A percentile compares a stretch with the other conserved stretches of the same genome.
phyloP scores from a whole-genome alignment of 2,329 filamentous ascomycete species.

The Alternaria viburni region DNA sequence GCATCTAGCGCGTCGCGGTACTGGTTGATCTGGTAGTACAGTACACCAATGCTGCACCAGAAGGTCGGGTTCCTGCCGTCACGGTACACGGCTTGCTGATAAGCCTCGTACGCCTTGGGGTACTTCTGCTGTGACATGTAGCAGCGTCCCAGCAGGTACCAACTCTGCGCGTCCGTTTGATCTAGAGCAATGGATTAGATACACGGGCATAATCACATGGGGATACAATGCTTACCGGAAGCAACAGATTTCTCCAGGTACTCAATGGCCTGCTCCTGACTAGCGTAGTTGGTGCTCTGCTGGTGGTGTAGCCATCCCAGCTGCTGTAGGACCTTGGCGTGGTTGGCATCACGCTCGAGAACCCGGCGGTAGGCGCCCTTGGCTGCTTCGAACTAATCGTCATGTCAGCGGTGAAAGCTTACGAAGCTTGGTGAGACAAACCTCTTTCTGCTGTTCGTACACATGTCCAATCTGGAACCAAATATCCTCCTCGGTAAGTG shows the following conservation, averaged over 20 bases:
- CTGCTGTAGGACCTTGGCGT: conserved; percentile 97
- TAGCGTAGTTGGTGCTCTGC: conserved; percentile 87
- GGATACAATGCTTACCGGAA: conserved; percentile 68
- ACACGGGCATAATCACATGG: conserved; percentile 13
- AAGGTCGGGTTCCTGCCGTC: conserved; percentile 98
- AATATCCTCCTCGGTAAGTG: conserved; percentile 95
- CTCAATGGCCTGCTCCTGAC: conserved; percentile 95
- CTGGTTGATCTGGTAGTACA: conserved; percentile 99
- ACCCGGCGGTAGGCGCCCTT: conserved; percentile 93
- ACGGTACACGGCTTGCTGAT: conserved; percentile 97
- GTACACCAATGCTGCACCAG: conserved; percentile 98
- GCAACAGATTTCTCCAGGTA: conserved; percentile 96
- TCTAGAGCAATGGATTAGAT: conserved; percentile 60
- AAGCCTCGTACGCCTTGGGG: conserved; percentile 96
- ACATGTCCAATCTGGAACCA: conserved; percentile 99
- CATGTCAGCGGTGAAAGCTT: conserved; percentile 27
- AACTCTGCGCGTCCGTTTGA: conserved; percentile 94
- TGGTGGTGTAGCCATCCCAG: conserved; percentile 98
- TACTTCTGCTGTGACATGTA: conserved; percentile 99
- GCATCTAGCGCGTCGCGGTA: conserved; percentile 97
- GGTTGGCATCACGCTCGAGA: conserved; percentile 90
- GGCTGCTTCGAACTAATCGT: conserved; percentile 82
- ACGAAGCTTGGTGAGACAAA: conserved; percentile 58
- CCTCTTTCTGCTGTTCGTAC: conserved; percentile 98
- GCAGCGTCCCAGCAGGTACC: conserved; percentile 95